These are phyloP conservation scores for Mortierella alpina DNA, from an alignment of 192 early-diverging fungal species.

Conservation along the genomic window DNA sequence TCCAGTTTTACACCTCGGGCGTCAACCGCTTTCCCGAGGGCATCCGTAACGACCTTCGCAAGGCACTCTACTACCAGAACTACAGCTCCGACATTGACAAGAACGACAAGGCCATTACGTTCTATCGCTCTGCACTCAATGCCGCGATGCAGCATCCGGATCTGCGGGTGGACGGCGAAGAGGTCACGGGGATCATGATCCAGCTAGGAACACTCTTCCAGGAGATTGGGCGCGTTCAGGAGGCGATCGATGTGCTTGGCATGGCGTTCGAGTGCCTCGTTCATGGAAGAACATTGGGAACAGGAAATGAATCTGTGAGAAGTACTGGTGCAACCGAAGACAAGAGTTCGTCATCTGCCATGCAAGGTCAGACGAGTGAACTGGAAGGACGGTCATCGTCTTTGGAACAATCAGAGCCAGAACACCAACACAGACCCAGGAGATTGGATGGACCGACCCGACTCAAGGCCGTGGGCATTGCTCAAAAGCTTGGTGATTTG, in stretches of 20 bases:
- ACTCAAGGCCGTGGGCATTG: slow-evolving; percentile 60
- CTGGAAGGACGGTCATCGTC: not conserved
- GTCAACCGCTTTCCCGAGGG: slow-evolving; percentile 64
- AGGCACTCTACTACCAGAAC: slow-evolving; percentile 67
- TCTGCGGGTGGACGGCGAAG: slow-evolving; percentile 56
- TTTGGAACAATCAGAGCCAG: not conserved
- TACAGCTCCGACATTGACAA: slow-evolving; percentile 60
- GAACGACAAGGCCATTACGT: slow-evolving; percentile 52
- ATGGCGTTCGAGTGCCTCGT: slow-evolving; percentile 58
- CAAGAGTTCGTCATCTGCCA: slow-evolving; percentile 7
- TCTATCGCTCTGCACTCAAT: slow-evolving; percentile 59
- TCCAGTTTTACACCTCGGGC: slow-evolving; percentile 61
- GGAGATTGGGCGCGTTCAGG: slow-evolving; percentile 48
- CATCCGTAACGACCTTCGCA: slow-evolving; percentile 61
- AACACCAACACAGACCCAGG: slow-evolving; percentile 6
- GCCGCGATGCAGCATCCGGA: slow-evolving; percentile 54
- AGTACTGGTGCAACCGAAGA: not conserved
- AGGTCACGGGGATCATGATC: slow-evolving; percentile 71
- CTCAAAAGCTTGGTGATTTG: slow-evolving; percentile 68
- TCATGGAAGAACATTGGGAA: slow-evolving; percentile 41
- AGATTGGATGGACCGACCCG: slow-evolving; percentile 51
- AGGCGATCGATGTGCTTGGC: slow-evolving; percentile 60
- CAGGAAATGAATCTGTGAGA: slow-evolving; percentile 7
- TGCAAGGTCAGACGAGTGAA: not conserved
- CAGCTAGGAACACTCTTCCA: slow-evolving; percentile 63